A percentile compares a stretch with the other conserved stretches of the same genome.
Evolutionary conservation across 106 monocot species (phyloP).

Genomic region (Triglochin maritima): DNA sequence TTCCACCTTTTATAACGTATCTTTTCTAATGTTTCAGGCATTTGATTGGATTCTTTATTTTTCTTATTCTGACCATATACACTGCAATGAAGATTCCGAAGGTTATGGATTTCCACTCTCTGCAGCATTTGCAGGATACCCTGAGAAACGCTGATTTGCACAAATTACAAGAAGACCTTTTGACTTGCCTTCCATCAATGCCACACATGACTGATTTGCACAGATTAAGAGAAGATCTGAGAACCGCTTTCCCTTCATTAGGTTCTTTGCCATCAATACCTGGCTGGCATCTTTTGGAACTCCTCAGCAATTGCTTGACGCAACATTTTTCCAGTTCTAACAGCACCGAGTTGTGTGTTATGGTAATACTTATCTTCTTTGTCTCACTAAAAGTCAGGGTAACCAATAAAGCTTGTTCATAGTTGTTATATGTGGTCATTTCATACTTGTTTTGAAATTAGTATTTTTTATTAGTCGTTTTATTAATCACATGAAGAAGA

Average conservation of each 20-base stretch:
- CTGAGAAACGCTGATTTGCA: conserved; percentile 64
- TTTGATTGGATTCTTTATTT: conserved; percentile 95
- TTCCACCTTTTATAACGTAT: not conserved
- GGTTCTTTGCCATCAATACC: conserved; percentile 44
- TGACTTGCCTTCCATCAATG: conserved; percentile 61
- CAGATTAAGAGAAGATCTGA: conserved; percentile 47
- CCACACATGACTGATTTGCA: conserved; percentile 68
- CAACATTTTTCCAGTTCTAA: conserved; percentile 41
- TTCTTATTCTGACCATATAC: conserved; percentile 85
- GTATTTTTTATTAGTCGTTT: no score
- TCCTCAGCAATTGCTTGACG: conserved; percentile 56
- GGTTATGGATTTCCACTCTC: conserved; percentile 61
- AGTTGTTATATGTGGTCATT: no score
- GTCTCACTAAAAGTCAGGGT: not conserved
- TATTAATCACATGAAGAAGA: no score
- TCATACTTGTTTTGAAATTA: no score
- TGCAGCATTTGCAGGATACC: conserved; percentile 42
- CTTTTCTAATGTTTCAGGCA: conserved; percentile 43
- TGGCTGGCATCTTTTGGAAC: conserved; percentile 53
- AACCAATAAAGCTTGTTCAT: not conserved
- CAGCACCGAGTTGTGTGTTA: conserved; percentile 37
- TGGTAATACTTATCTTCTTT: conserved; percentile 18
- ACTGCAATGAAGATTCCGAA: conserved; percentile 69
- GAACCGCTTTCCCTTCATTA: conserved; percentile 49
- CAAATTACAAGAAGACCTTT: conserved; percentile 53